A percentile compares a stretch with the other conserved stretches of the same genome.
Conservation (phyloP, 257 asterid genomes). For the Solanum neorickii region DNA sequence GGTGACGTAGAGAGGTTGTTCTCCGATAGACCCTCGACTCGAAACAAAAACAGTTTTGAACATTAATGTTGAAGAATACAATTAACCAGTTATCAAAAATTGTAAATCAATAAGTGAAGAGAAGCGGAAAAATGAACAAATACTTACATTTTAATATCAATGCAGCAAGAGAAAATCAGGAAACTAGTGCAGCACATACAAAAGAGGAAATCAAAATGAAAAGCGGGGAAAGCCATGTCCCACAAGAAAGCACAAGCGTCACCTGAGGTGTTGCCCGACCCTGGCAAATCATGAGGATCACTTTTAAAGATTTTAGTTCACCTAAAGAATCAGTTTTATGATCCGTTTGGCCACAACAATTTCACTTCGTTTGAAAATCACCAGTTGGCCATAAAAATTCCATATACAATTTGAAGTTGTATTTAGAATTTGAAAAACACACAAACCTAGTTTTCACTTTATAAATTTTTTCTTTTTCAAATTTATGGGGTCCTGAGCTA, state of each 20-base stretch:
- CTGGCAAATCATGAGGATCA: background rate
- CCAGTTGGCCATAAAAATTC: too few relatives aligned
- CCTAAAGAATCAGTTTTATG: background rate
- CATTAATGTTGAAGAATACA: background rate
- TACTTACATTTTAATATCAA: background rate
- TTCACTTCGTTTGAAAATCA: too few relatives aligned
- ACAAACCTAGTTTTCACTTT: too few relatives aligned
- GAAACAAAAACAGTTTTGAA: background rate
- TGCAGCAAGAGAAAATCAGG: background rate
- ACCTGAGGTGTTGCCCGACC: background rate
- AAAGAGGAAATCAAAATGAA: background rate
- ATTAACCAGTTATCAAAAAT: background rate
- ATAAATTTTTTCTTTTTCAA: too few relatives aligned
- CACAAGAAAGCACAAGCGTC: background rate
- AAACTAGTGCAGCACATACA: background rate
- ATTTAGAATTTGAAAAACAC: too few relatives aligned
- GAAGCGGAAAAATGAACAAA: background rate
- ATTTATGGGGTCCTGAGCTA: too few relatives aligned
- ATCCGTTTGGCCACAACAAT: background rate
- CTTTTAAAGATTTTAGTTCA: background rate
- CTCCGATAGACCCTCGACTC: background rate
- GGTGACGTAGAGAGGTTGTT: background rate
- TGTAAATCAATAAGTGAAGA: background rate
- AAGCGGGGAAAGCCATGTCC: background rate
- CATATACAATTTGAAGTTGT: too few relatives aligned